phyloP scores from a whole-genome alignment of 1,139 yeast species.

The Pichia sp. region DNA sequence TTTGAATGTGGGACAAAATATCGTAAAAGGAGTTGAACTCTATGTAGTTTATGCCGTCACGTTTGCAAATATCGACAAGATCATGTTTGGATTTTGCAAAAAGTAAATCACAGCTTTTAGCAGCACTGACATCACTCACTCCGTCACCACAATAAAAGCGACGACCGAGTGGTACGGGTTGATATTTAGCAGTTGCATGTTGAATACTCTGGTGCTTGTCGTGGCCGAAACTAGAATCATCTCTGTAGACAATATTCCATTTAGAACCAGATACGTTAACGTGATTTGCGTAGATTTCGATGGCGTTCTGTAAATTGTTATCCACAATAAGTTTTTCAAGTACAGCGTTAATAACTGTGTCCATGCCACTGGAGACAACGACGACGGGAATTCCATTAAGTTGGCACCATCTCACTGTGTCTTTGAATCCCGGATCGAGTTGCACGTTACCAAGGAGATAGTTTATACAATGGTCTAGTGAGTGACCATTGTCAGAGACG shows the following conservation, averaged over 20 bases:
- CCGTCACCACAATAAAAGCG: constrained; percentile 96
- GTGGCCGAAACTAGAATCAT: constrained; percentile 87
- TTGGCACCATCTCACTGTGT: constrained; percentile 74
- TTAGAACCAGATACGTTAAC: constrained; percentile 44
- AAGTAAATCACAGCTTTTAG: constrained; percentile 85
- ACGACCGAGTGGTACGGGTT: not conserved
- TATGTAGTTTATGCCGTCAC: constrained; percentile 76
- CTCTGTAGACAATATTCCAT: constrained; percentile 84
- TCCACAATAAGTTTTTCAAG: constrained; percentile 65
- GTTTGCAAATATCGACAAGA: constrained; percentile 73
- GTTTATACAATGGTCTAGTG: constrained; percentile 73
- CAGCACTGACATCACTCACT: constrained; percentile 90
- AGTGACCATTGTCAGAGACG: constrained; percentile 40
- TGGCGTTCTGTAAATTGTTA: constrained; percentile 62
- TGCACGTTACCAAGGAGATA: constrained; percentile 52
- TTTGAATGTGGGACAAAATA: constrained; percentile 39
- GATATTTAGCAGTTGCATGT: not conserved
- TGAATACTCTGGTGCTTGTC: constrained; percentile 46
- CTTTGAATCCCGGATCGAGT: constrained; percentile 86
- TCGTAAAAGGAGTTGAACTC: constrained; percentile 74
- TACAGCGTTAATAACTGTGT: constrained; percentile 77
- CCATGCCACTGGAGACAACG: constrained; percentile 81
- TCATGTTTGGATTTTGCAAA: constrained; percentile 94
- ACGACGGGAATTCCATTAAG: constrained; percentile 66
- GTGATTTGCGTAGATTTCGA: constrained; percentile 79